Base-by-base conservation (phyloP, 225 moss, liverwort and hornwort genomes). In the Physcomitrium patens region DNA sequence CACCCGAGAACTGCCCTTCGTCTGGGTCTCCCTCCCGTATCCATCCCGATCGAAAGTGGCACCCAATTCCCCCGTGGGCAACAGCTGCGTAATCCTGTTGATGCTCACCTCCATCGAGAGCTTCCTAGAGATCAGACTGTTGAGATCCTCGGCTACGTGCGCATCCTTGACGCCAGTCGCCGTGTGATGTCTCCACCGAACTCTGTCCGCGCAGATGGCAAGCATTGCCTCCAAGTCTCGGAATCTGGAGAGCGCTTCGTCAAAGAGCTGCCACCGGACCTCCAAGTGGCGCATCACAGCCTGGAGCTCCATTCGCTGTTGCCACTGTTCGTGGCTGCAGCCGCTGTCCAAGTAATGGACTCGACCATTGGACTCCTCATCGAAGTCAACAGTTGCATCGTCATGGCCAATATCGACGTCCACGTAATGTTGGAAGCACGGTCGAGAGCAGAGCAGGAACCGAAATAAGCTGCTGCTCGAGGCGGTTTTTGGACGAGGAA, bases 201-300 rank as follows among this genome's bases (percentile, higher is more conserved):
- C 81, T 68, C 71, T 84, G 3, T 84, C 81, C 83, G 63, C 41
- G 53, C 96, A 96, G 50, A 96, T 89, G 18, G 93, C 92, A 17
- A 96, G 92, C 96, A 96, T 96, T 63, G 93, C 86, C 68, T 96
- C 96, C 53, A 91, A 74, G 73, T 96, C 96, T 56, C 90, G 82
- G 70, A 87, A 96, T 79, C 89, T 91, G 31, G 90, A 90, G 60
- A 96, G 89, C 2, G 96, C 96, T 64, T 94, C 96, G 63, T 93
- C 86, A 69, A 96, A 96, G 43, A 94, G 90, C 43, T 96, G 94
- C 96, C 92, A 96, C 79, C 91, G 76, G 8, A 94, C 92, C 79
- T 96, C 90, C 55, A 96, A 82, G 67, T 94, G 92, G 55, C 92
- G 92, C 60, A 94, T 87, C 22, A 96, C 85, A 20, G 89, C 86